Base-by-base conservation (phyloP, 345 rosid species). In the Ailanthus altissimus region DNA sequence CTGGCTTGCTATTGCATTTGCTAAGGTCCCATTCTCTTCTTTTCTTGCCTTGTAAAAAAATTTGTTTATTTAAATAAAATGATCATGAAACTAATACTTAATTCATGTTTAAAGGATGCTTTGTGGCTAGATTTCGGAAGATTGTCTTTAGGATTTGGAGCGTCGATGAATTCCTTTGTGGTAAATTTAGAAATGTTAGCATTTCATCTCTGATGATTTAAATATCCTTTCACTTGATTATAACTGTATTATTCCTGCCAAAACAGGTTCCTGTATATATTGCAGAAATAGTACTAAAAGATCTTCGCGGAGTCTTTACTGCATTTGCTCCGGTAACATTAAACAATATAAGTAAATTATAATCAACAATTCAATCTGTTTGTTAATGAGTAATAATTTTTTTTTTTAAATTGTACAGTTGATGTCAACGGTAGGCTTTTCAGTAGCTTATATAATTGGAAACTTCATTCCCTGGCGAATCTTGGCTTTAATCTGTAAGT, bases 61-160 rank as follows among this genome's bases (percentile, higher is more conserved):
- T 45, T 32, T 40, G 13, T 20, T 18, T 8, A 3, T 15, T 0
- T 1, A n/a, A n/a, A 18, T 43, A 50, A 9, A 72, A 56, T 16
- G 16, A 14, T 5, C 25, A 18, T 7, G 20, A 75, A 42, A 54
- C 50, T 80, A 4, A 72, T 62, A 60, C 73, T 74, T 51, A 76
- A 60, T 70, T 57, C 40, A 38, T 75, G 71, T 77, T 76, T 53
- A 10, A 61, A 88, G 89, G 61, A 53, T 79, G 82, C 66, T 25
- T 72, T 81, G 75, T 80, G 81, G 83, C 82, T 89, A 25, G 82
- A 86, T 58, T 14, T 76, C 0, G 91, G 93, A 79, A 78, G 91
- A 70, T 46, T 87, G n/a, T 76, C 65, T 15, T 59, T 85, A 9
- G 92, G 90, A n/a, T 23, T 82, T 58, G 94, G 86, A 65, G 63